A percentile compares a stretch with the other conserved stretches of the same genome.
phyloP scores from a whole-genome alignment of 805 yeast species.

The Saturnispora hagleri region DNA sequence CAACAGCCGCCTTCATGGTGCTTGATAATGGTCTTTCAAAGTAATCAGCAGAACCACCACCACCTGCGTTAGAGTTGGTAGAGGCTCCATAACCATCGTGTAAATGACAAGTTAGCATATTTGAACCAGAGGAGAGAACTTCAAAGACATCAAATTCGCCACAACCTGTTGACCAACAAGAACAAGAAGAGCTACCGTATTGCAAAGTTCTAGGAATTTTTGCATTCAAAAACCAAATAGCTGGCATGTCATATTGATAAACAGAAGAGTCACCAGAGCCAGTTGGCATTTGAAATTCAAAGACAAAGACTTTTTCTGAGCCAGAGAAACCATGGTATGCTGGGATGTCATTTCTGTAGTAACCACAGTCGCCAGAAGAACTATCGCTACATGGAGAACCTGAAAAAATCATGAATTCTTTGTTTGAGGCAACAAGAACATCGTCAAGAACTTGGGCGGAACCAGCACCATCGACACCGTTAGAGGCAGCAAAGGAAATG shows the following conservation, averaged over 20 bases:
- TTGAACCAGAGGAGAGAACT: constrained; percentile 67
- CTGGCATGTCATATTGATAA: constrained; percentile 74
- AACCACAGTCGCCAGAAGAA: constrained; percentile 61
- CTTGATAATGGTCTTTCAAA: constrained; percentile 74
- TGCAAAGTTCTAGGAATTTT: constrained; percentile 87
- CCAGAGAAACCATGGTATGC: constrained; percentile 96
- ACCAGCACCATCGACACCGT: constrained; percentile 67
- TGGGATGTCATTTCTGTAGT: constrained; percentile 75
- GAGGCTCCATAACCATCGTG: constrained; percentile 74
- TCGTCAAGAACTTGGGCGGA: constrained; percentile 61
- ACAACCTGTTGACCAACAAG: constrained; percentile 96
- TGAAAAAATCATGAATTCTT: constrained; percentile 78
- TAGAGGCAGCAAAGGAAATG: constrained; percentile 69
- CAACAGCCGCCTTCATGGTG: constrained; percentile 82
- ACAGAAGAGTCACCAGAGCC: constrained; percentile 35
- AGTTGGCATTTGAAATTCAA: constrained; percentile 91
- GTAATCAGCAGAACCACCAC: constrained; percentile 89
- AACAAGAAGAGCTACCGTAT: constrained; percentile 77
- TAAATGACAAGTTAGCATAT: constrained; percentile 67
- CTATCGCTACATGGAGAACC: constrained; percentile 47
- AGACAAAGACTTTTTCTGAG: constrained; percentile 70
- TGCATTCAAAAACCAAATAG: constrained; percentile 68
- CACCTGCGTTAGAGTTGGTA: constrained; percentile 35
- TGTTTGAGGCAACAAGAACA: constrained; percentile 59
- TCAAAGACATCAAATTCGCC: constrained; percentile 97